Evolutionary conservation across 108 stramenopile species (phyloP).

Genomic region (Aureococcus anophagefferens): DNA sequence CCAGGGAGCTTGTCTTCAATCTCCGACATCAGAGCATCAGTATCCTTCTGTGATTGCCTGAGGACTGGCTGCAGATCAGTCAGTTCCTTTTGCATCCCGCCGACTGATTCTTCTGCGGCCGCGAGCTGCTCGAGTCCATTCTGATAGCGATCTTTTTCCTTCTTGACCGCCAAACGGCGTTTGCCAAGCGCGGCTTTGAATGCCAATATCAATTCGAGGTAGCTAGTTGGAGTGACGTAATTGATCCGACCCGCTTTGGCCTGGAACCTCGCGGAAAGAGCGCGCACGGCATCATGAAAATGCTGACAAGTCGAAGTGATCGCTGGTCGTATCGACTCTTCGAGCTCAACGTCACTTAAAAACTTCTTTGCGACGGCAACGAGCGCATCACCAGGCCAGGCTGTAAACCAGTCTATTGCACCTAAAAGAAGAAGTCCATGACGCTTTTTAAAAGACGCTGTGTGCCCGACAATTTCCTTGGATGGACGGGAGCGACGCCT

Average conservation of each 20-base stretch:
- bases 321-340: conserved; percentile 9
- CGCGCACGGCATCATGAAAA: conserved; percentile 36
- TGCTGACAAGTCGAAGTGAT: not conserved
- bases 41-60: conserved; percentile 28
- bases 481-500: too few species aligned
- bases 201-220: conserved; percentile 50
- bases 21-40: conserved; percentile 41
- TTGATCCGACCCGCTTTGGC: conserved; percentile 30
- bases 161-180: conserved; percentile 27
- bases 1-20: conserved; percentile 53
- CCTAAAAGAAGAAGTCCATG: too few species aligned
- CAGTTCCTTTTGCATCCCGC: conserved; percentile 33
- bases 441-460: too few species aligned
- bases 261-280: conserved; percentile 30
- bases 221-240: conserved; percentile 58
- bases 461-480: too few species aligned
- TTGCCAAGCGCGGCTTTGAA: conserved; percentile 39
- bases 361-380: conserved; percentile 51
- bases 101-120: conserved; percentile 18
- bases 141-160: conserved; percentile 30
- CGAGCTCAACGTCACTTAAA: conserved; percentile 32
- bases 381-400: conserved; percentile 56
- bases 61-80: conserved; percentile 46
- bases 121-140: conserved; percentile 40
- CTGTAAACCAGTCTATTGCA: conserved; percentile 58